These are phyloP conservation scores for Schwanniomyces yamadae DNA, from an alignment of 805 yeast species.

Conservation along the genomic window DNA sequence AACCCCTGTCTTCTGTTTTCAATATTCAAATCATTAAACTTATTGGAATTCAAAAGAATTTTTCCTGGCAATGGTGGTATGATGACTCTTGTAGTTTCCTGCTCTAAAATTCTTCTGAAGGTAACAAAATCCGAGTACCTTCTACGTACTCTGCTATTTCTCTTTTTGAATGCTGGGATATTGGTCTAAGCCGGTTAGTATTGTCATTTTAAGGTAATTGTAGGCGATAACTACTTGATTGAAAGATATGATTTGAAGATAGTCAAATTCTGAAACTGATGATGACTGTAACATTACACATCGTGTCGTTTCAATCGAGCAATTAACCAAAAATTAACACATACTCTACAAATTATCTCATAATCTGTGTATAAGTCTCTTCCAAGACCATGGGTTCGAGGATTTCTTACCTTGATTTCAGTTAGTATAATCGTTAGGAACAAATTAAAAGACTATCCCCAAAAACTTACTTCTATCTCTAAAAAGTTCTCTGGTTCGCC, in stretches of 20 bases:
- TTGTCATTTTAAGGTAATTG: background rate
- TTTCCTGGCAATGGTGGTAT: constrained; percentile 94
- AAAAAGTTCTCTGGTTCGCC: constrained; percentile 94
- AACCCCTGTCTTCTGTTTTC: constrained; percentile 82
- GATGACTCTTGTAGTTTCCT: constrained; percentile 74
- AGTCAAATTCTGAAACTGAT: background rate
- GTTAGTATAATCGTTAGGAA: constrained; percentile 17
- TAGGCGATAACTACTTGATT: background rate
- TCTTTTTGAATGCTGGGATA: constrained; percentile 77
- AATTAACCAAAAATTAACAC: background rate
- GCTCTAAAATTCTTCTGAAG: constrained; percentile 69
- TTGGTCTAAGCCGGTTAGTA: constrained; percentile 52
- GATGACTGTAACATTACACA: background rate
- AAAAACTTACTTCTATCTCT: constrained; percentile 72
- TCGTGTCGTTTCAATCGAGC: no score
- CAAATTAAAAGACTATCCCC: background rate
- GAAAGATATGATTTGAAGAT: background rate
- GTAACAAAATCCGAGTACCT: constrained; percentile 88
- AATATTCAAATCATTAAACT: constrained; percentile 79
- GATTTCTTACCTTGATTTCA: constrained; percentile 50
- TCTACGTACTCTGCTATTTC: constrained; percentile 69
- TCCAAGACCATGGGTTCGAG: constrained; percentile 69
- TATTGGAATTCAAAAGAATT: constrained; percentile 58
- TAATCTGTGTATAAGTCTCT: constrained; percentile 84
- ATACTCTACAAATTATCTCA: constrained; percentile 73